Conservation (phyloP, 2,329 filamentous ascomycete species). For the Clarireedia paspali region DNA sequence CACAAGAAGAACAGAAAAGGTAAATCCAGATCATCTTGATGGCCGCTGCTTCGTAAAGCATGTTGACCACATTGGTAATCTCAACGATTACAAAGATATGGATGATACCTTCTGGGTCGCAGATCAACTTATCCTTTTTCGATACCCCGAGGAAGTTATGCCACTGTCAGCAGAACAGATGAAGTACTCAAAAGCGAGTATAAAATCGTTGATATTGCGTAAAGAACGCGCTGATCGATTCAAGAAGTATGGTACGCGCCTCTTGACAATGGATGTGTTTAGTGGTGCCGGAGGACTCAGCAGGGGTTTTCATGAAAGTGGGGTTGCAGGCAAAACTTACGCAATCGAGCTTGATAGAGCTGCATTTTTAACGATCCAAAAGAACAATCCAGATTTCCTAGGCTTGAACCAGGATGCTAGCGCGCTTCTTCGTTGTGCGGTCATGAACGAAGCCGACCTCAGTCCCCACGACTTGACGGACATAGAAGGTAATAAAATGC, state of each 20-base stretch:
- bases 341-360: constrained; percentile 7
- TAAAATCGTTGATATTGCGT: not conserved
- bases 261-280: constrained; percentile 6
- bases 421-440: not conserved
- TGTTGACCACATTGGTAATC: constrained; percentile 10
- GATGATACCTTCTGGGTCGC: constrained; percentile 17
- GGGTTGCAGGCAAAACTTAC: not conserved
- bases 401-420: constrained; percentile 8
- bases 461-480: not conserved
- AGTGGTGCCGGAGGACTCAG: constrained; percentile 12
- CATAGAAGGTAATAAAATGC: not conserved
- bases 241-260: not conserved
- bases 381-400: not conserved
- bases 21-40: constrained; percentile 3
- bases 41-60: constrained; percentile 16
- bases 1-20: not conserved
- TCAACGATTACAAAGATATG: constrained; percentile 14
- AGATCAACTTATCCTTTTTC: not conserved
- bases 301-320: constrained; percentile 8
- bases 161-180: not conserved
- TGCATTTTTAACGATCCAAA: not conserved
- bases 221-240: not conserved
- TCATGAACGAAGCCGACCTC: not conserved
- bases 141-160: not conserved
- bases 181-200: not conserved